These are phyloP conservation scores for Crucihimalaya himalaica DNA, from an alignment of 345 rosid species.

Conservation along the genomic window DNA sequence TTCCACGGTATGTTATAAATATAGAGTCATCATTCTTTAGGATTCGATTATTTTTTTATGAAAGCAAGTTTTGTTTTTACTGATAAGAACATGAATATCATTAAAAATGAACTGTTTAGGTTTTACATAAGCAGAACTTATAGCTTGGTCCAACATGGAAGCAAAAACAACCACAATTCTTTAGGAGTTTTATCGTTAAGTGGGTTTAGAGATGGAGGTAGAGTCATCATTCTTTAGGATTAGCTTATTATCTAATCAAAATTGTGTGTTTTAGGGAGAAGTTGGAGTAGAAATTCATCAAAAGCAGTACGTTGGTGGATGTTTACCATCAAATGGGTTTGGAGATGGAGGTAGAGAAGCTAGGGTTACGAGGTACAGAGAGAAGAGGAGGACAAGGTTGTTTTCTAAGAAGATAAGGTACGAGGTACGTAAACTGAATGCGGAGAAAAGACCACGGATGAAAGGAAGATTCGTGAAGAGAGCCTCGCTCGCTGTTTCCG, in stretches of 20 bases:
- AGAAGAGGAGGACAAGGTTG: slow-evolving; percentile 82
- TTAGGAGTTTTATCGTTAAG: background rate
- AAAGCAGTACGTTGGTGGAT: slow-evolving; percentile 23
- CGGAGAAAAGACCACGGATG: slow-evolving; percentile 97
- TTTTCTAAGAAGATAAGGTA: slow-evolving; percentile 96
- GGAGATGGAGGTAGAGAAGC: slow-evolving; percentile 81
- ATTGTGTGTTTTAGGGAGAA: slow-evolving; percentile 13
- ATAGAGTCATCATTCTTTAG: background rate
- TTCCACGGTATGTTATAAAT: slow-evolving; percentile 51
- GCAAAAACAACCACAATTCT: no score
- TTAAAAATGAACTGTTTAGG: no score
- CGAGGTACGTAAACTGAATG: slow-evolving; percentile 88
- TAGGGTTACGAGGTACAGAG: slow-evolving; percentile 79
- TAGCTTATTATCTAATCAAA: background rate
- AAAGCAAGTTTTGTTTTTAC: background rate
- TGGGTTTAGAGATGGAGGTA: no score
- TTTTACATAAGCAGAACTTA: no score
- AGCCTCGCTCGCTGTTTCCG: slow-evolving; percentile 42
- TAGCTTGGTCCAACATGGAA: no score
- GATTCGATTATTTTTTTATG: background rate
- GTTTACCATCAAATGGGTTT: slow-evolving; percentile 24
- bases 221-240: background rate
- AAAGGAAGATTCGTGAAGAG: slow-evolving; percentile 97
- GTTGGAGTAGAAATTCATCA: slow-evolving; percentile 8
- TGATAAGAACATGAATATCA: no score